These are phyloP conservation scores for Quillaja saponaria DNA, from an alignment of 306 rosid species.

Conservation along the genomic window DNA sequence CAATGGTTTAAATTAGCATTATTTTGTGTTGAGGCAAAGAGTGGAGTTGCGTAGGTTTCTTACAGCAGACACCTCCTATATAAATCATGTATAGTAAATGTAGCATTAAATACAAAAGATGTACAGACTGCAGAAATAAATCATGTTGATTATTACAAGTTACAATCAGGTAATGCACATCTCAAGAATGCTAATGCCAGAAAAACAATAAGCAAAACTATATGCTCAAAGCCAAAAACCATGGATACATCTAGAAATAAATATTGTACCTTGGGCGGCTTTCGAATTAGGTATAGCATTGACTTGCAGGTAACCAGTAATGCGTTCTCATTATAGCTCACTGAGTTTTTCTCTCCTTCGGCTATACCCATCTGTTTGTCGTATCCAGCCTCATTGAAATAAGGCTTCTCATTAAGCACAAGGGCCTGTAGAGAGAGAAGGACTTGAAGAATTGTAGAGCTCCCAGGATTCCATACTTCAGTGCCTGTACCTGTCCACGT, in stretches of 20 bases:
- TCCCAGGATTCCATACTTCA: conserved; percentile 87
- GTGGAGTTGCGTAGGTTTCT: too few relatives aligned
- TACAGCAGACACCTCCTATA: too few relatives aligned
- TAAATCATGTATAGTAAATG: too few relatives aligned
- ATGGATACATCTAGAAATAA: background rate
- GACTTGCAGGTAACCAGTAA: conserved; percentile 85
- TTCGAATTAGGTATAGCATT: conserved; percentile 66
- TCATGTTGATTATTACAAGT: too few relatives aligned
- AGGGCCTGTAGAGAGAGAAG: conserved; percentile 97
- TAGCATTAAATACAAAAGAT: too few relatives aligned
- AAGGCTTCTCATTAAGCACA: conserved; percentile 94
- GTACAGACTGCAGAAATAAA: too few relatives aligned
- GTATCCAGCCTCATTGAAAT: conserved; percentile 97
- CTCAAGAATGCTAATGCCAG: too few relatives aligned
- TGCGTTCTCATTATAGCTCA: conserved; percentile 90
- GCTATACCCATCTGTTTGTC: conserved; percentile 84
- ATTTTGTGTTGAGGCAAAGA: too few relatives aligned
- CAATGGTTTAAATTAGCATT: background rate
- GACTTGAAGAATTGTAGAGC: conserved; percentile 85
- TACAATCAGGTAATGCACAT: too few relatives aligned
- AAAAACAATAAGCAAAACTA: too few relatives aligned
- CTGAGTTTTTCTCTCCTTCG: conserved; percentile 93
- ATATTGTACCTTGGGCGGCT: conserved; percentile 69
- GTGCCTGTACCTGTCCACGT: conserved; percentile 78
- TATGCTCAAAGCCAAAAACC: too few relatives aligned